Percentiles rank a stretch among this genome's conserved stretches.
These are phyloP conservation scores for Podaxis sp. DNA, from an alignment of 768 basidiomycete species.

Conservation along the genomic window DNA sequence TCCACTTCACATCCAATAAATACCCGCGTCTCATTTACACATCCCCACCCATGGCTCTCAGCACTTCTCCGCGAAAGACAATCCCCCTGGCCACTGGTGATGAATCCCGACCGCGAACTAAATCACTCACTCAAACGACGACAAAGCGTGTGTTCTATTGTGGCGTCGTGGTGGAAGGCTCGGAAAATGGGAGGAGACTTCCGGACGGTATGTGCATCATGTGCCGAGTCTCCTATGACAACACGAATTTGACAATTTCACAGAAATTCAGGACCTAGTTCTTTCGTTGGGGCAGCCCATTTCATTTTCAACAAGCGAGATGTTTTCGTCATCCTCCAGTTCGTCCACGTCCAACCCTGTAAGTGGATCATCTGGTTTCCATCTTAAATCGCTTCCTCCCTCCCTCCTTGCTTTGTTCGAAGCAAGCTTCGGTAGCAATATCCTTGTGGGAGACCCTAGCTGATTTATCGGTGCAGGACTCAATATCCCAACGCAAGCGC, in stretches of 20 bases:
- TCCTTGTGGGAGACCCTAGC: not conserved
- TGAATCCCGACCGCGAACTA: constrained; percentile 46
- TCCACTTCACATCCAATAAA: constrained; percentile 9
- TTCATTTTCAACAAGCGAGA: constrained; percentile 44
- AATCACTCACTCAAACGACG: constrained; percentile 36
- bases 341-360: constrained; percentile 37
- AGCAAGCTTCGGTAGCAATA: not conserved
- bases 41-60: constrained; percentile 54
- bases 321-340: constrained; percentile 44
- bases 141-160: constrained; percentile 88
- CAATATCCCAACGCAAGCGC: constrained; percentile 49
- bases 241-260: constrained; percentile 8
- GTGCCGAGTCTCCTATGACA: constrained; percentile 14
- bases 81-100: constrained; percentile 74
- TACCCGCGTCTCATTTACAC: not conserved
- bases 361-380: constrained; percentile 25
- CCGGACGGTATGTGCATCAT: constrained; percentile 52
- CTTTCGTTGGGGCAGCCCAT: constrained; percentile 74
- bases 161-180: constrained; percentile 86
- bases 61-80: constrained; percentile 69
- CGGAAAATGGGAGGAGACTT: constrained; percentile 66
- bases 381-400: constrained; percentile 1
- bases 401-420: constrained; percentile 6
- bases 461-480: constrained; percentile 30
- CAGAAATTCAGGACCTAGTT: constrained; percentile 80